Evolutionary conservation across 2,329 filamentous ascomycete genomes (phyloP).

Genomic region (Neonectria neomacrospora): DNA sequence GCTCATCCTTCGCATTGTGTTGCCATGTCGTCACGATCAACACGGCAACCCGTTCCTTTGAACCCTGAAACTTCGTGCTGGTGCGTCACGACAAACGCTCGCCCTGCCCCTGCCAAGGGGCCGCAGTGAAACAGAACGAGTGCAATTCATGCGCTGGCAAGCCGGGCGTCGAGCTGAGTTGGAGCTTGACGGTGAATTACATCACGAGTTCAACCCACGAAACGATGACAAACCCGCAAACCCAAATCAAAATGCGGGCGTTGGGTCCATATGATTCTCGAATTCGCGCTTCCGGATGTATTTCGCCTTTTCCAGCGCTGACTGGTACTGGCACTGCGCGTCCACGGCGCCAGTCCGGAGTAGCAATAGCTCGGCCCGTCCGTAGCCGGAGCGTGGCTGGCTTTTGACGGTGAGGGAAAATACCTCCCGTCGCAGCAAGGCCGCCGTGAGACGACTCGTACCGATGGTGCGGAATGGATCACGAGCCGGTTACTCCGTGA

Average conservation of each 20-base stretch:
- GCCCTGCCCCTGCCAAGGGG: conserved; percentile 36
- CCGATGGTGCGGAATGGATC: not conserved
- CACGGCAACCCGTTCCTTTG: conserved; percentile 17
- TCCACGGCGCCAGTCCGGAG: conserved; percentile 9
- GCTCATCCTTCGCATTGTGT: conserved; percentile 6
- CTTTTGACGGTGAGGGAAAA: not conserved
- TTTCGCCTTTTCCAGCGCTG: conserved; percentile 5
- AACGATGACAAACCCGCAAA: not conserved
- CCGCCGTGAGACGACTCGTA: not conserved
- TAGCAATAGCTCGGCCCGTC: conserved; percentile 19
- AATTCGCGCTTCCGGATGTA: conserved; percentile 16
- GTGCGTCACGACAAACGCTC: conserved; percentile 27
- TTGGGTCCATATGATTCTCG: conserved; percentile 13
- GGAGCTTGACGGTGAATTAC: conserved; percentile 11
- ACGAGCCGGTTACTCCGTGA: not conserved
- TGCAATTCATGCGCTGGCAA: not conserved
- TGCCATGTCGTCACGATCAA: conserved; percentile 38
- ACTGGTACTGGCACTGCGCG: not conserved
- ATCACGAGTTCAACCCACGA: conserved; percentile 8
- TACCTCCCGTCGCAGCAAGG: not conserved
- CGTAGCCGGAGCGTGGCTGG: conserved; percentile 31
- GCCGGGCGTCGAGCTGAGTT: conserved; percentile 6
- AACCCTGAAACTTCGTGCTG: conserved; percentile 14
- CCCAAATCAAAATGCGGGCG: conserved; percentile 3
- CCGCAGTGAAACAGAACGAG: not conserved